Evolutionary conservation across 1,284 basidiomycete genomes (phyloP), one percentile per base, ranked within the genome.

Genomic region (Ustilago nuda): DNA sequence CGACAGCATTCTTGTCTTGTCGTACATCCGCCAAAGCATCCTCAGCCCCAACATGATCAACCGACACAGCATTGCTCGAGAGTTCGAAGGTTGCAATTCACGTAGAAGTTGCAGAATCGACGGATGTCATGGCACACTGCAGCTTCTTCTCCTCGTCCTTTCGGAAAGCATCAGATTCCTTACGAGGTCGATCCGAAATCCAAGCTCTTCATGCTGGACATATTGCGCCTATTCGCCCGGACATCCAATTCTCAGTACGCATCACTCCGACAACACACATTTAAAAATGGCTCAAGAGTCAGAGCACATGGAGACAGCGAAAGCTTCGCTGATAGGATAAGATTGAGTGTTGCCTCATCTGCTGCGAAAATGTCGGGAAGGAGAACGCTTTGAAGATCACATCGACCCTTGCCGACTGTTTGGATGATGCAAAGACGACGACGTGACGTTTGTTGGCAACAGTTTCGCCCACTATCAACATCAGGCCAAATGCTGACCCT

Each of bases 351-450:
- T 27, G 23, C 23, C 23, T 27, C 23, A 27, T 27, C 3, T 27
- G 23, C 23, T 27, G 23, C 23, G 23, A 0, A 27, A 27, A 27
- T 27, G 23, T 27, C 23, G 23, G 23, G 23, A 27, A 23, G 23
- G 23, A 27, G 3, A 27, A 27, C 13, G 8, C 8, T 50, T 2
- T 27, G 19, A 50, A 23, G 48, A 12, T 32, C 17, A 6, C 23
- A 32, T 19, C 30, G 17, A 19, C 15, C 6, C n/a, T 17, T 36
- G 51, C 12, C 27, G 8, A n/a, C 9, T 37, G 52, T 9, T 17
- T 43, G 65, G 39, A 61, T 33, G 35, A 56, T 54, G 61, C 57
- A 45, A 59, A 46, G 56, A 60, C 36, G 52, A 63, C 45, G 58
- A 63, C 45, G 58, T 64, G 61, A 56, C 46, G 32, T 37, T 30